These are phyloP conservation scores for Boechera stricta DNA, from an alignment of 345 rosid species.

Conservation along the genomic window DNA sequence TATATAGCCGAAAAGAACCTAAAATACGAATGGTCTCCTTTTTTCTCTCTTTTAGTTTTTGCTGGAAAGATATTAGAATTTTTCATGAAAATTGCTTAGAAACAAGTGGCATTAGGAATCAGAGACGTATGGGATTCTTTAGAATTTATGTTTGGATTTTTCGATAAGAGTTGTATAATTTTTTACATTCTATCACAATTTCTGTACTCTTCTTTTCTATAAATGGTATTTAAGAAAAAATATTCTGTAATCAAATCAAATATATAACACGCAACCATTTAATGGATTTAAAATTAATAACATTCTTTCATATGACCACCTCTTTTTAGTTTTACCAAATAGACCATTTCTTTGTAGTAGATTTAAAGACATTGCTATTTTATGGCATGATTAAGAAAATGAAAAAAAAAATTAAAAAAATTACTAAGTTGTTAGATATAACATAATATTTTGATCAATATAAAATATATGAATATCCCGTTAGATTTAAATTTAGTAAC, in stretches of 20 bases:
- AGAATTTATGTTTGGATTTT: constrained; percentile 19
- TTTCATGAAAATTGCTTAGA: constrained; percentile 8
- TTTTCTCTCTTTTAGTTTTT: background rate
- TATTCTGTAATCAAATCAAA: background rate
- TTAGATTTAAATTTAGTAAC: background rate
- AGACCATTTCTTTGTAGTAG: background rate
- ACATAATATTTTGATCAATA: background rate
- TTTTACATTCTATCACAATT: background rate
- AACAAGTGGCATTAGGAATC: constrained; percentile 29
- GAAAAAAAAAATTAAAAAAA: background rate
- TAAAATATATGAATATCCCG: background rate
- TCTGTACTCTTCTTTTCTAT: background rate
- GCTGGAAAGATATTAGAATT: background rate
- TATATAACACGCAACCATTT: background rate
- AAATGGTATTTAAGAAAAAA: background rate
- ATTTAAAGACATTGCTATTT: no score
- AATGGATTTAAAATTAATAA: background rate
- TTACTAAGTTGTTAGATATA: background rate
- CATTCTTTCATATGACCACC: background rate
- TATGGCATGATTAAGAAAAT: background rate
- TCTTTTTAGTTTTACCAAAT: no score
- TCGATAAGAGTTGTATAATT: background rate
- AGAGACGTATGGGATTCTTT: constrained; percentile 11
- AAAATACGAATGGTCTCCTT: constrained; percentile 13
- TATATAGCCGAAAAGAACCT: background rate